A percentile compares a stretch with the other conserved stretches of the same genome.
phyloP scores from a whole-genome alignment of 768 basidiomycete species.

The Punctularia strigosozonata region DNA sequence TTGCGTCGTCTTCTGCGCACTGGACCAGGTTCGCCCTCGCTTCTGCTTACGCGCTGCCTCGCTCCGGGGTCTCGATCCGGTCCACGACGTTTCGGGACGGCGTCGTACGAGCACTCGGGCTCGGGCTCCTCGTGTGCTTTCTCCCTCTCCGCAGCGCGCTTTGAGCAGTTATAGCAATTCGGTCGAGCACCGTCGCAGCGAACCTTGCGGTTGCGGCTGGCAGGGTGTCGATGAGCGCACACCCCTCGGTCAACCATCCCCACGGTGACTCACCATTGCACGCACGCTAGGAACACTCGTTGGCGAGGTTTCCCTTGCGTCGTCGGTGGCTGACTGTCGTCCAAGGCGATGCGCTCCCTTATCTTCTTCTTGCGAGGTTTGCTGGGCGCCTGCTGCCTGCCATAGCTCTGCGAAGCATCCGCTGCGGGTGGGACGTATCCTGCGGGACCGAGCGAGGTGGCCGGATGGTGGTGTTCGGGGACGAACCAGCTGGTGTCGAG shows the following conservation, averaged over 20 bases:
- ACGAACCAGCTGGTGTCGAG: too few species aligned
- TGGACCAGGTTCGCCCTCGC: neutral
- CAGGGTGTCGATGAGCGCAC: constrained; percentile 5
- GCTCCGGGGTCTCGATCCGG: constrained; percentile 75
- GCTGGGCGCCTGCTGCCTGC: too few species aligned
- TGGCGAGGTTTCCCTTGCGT: constrained; percentile 69
- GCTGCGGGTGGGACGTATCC: too few species aligned
- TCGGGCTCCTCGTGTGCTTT: too few species aligned
- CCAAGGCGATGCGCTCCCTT: constrained; percentile 50
- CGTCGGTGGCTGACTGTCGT: constrained; percentile 68
- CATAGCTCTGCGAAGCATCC: too few species aligned
- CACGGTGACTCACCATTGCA: constrained; percentile 48
- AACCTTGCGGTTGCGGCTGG: constrained; percentile 66
- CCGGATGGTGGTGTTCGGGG: too few species aligned
- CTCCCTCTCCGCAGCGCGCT: constrained; percentile 34
- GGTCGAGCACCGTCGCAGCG: constrained; percentile 78
- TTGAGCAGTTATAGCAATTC: constrained; percentile 59
- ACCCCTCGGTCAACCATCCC: neutral
- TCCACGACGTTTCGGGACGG: constrained; percentile 64
- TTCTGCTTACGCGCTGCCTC: constrained; percentile 45
- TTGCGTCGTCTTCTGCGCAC: neutral
- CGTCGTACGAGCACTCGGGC: constrained; percentile 51
- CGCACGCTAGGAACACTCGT: constrained; percentile 69
- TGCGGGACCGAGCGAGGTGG: too few species aligned
- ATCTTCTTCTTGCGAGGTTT: constrained; percentile 23